phyloP scores from a whole-genome alignment of 495 filamentous ascomycete species.

The Arthonia radiata region DNA sequence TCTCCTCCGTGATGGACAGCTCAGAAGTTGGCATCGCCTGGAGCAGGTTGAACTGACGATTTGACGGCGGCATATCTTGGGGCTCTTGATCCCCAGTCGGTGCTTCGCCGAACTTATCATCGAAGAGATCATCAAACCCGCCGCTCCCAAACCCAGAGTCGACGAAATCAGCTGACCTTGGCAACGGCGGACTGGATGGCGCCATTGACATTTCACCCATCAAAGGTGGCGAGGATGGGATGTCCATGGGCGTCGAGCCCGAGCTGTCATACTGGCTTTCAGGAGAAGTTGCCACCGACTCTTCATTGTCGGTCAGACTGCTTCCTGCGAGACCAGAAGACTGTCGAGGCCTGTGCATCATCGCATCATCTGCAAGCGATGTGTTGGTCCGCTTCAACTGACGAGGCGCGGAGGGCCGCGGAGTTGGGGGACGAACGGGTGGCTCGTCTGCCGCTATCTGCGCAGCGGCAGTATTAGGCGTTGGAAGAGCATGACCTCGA shows the following conservation, averaged over 20 bases:
- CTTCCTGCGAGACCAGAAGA: no score
- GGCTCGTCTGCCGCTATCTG: conserved; percentile 38
- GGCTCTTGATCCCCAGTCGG: conserved; percentile 12
- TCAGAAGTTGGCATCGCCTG: conserved; percentile 1
- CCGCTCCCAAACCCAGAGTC: conserved; percentile 73
- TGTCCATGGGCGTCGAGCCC: conserved; percentile 30
- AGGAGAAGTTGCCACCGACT: conserved; percentile 25
- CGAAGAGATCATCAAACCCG: conserved; percentile 32
- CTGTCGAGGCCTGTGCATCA: no score
- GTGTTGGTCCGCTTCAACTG: conserved; percentile 22
- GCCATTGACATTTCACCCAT: conserved; percentile 27
- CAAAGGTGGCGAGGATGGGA: conserved; percentile 60
- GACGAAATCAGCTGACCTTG: conserved; percentile 29
- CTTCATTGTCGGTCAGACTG: no score
- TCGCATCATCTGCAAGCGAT: conserved; percentile 27
- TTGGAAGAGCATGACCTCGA: conserved; percentile 57
- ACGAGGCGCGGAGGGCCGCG: conserved; percentile 18
- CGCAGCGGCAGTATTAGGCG: conserved; percentile 25
- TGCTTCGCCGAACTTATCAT: conserved; percentile 21
- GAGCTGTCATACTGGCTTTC: conserved; percentile 30
- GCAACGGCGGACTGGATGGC: conserved; percentile 52
- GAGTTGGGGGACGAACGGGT: conserved; percentile 58
- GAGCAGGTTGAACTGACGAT: background rate
- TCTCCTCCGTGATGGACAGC: background rate
- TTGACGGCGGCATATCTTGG: conserved; percentile 7